phyloP scores from a whole-genome alignment of 208 protist genomes.

The Leishmania aethiopica region DNA sequence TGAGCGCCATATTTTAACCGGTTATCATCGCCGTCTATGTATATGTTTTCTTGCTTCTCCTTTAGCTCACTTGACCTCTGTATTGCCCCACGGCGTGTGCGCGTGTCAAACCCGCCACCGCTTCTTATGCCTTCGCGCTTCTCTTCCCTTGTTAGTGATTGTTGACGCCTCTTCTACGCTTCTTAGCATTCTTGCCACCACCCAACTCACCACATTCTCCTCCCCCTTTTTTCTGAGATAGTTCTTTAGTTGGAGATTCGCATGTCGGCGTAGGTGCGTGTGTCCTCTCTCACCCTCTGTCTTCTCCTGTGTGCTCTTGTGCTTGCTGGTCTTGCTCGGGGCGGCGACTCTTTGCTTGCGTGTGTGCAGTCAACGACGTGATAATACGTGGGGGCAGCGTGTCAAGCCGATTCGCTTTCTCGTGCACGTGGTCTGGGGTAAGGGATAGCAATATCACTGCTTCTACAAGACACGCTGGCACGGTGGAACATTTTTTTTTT shows the following conservation, averaged over 20 bases:
- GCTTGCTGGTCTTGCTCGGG: background rate
- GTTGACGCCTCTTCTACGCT: background rate
- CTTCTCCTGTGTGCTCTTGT: background rate
- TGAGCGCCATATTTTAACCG: too few relatives aligned
- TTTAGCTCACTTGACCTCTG: background rate
- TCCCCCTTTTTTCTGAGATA: background rate
- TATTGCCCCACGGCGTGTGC: background rate
- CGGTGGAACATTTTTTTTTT: background rate
- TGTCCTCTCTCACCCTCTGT: background rate
- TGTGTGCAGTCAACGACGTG: background rate
- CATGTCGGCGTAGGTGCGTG: background rate
- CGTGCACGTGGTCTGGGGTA: background rate
- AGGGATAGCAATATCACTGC: background rate
- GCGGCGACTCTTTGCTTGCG: background rate
- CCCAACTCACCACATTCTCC: background rate
- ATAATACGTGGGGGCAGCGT: background rate
- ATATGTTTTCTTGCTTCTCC: background rate
- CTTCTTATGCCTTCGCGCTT: background rate
- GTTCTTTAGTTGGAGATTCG: background rate
- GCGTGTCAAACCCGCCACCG: background rate
- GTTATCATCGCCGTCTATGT: background rate
- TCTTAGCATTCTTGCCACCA: background rate
- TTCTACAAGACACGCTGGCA: background rate
- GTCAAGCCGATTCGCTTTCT: background rate
- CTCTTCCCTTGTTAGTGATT: too few relatives aligned